These are phyloP conservation scores for Casaregolazyma suthepensis DNA, from an alignment of 1,139 yeast species.

Conservation along the genomic window DNA sequence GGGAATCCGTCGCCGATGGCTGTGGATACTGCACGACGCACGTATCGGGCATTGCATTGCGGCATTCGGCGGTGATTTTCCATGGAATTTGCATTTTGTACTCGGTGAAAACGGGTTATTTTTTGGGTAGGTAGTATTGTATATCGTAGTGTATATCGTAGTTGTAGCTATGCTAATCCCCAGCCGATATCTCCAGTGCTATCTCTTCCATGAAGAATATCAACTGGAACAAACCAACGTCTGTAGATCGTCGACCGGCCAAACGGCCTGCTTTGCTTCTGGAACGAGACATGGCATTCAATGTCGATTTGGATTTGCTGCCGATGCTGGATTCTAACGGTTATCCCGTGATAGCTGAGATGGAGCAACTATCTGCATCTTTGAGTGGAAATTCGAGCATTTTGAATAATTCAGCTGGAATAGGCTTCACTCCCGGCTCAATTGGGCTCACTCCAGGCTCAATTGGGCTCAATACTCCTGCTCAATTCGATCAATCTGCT, in stretches of 20 bases:
- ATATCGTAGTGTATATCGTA: neutral
- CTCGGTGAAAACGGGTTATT: slow-evolving; percentile 5
- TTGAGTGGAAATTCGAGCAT: neutral
- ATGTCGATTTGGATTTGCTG: neutral
- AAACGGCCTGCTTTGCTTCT: neutral
- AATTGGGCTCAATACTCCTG: no score
- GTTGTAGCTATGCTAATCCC: neutral
- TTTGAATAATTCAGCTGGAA: neutral
- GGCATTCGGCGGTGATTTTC: slow-evolving; percentile 11
- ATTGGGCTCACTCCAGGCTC: no score
- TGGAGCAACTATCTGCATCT: neutral
- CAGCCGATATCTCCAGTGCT: neutral
- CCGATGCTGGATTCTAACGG: neutral
- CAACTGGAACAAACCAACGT: neutral
- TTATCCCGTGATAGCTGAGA: neutral
- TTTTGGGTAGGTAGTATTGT: slow-evolving; percentile 5
- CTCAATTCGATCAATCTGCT: neutral
- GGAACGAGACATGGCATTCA: neutral
- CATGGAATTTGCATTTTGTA: slow-evolving; percentile 13
- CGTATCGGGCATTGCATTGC: slow-evolving; percentile 6
- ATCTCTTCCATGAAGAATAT: neutral
- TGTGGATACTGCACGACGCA: neutral
- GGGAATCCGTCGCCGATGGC: slow-evolving; percentile 2
- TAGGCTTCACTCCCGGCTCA: no score
- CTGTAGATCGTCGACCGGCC: neutral